Conservation (phyloP, 177 flowering plant species). For the Vitis hybrid region DNA sequence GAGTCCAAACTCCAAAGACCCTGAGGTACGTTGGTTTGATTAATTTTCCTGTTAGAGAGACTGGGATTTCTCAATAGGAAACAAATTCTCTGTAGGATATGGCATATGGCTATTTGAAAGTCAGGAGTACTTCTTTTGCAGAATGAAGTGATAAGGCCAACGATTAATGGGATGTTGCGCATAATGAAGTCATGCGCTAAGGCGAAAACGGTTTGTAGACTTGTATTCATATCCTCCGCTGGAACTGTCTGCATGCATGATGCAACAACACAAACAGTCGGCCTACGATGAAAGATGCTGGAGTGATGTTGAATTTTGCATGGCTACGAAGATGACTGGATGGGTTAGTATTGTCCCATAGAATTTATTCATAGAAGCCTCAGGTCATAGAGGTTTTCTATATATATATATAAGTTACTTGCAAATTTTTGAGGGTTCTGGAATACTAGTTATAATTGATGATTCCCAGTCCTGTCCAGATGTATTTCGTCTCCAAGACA, state of each 20-base stretch:
- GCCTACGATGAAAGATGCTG: conserved; percentile 49
- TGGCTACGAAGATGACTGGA: conserved; percentile 61
- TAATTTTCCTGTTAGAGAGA: too few relatives aligned
- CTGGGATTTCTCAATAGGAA: too few relatives aligned
- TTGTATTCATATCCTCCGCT: conserved; percentile 70
- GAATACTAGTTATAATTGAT: too few relatives aligned
- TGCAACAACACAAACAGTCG: conserved; percentile 27
- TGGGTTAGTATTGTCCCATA: conserved; percentile 43
- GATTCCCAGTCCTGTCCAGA: conserved; percentile 26
- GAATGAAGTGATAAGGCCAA: conserved; percentile 74
- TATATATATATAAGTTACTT: too few relatives aligned
- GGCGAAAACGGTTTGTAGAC: conserved; percentile 43
- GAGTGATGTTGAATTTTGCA: conserved; percentile 54
- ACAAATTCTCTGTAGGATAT: too few relatives aligned
- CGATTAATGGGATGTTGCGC: conserved; percentile 49
- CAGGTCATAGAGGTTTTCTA: too few relatives aligned
- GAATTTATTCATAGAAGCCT: too few relatives aligned
- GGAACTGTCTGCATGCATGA: conserved; percentile 41
- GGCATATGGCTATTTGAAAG: too few relatives aligned
- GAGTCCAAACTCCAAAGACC: too few relatives aligned
- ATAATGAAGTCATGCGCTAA: conserved; percentile 58
- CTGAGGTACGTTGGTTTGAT: too few relatives aligned
- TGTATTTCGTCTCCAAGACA: conserved; percentile 76
- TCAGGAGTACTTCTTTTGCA: conserved; percentile 13
- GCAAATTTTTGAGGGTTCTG: too few relatives aligned